Evolutionary conservation across 2,329 filamentous ascomycete species (phyloP).

Genomic region (Celoporthe dispersa): DNA sequence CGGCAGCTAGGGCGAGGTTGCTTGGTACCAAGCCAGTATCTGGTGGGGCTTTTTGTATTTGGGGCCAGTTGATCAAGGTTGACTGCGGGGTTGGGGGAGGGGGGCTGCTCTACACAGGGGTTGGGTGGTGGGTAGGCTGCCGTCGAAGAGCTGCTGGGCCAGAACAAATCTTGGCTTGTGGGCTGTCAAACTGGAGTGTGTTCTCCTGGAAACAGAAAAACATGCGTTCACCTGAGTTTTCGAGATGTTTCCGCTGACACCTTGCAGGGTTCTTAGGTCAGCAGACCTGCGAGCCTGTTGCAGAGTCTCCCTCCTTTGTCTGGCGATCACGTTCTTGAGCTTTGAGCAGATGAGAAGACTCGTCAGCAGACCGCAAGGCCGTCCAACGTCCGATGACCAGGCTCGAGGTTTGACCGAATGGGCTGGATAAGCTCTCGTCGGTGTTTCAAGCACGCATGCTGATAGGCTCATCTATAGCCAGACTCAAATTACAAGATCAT

Average conservation of each 20-base stretch:
- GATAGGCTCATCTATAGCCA: background rate
- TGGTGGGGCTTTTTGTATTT: conserved; percentile 3
- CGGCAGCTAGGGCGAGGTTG: background rate
- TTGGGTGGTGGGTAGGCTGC: background rate
- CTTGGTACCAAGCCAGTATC: background rate
- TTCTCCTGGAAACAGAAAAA: background rate
- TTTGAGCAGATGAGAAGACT: background rate
- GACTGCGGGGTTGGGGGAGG: background rate
- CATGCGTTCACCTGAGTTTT: conserved; percentile 5
- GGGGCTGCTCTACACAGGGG: background rate
- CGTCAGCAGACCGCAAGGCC: conserved; percentile 1
- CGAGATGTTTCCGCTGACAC: background rate
- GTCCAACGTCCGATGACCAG: background rate
- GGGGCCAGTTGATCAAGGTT: background rate
- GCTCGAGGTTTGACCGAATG: background rate
- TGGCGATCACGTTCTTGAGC: background rate
- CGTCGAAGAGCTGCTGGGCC: background rate
- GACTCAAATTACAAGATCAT: background rate
- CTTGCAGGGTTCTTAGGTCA: background rate
- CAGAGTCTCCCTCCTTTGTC: background rate
- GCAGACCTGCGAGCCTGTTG: background rate
- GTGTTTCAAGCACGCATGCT: background rate
- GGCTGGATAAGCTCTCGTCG: background rate
- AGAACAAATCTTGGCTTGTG: background rate
- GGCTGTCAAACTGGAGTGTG: background rate